These are phyloP conservation scores for Colletotrichum salicis DNA, from an alignment of 2,329 filamentous ascomycete species.

Conservation along the genomic window DNA sequence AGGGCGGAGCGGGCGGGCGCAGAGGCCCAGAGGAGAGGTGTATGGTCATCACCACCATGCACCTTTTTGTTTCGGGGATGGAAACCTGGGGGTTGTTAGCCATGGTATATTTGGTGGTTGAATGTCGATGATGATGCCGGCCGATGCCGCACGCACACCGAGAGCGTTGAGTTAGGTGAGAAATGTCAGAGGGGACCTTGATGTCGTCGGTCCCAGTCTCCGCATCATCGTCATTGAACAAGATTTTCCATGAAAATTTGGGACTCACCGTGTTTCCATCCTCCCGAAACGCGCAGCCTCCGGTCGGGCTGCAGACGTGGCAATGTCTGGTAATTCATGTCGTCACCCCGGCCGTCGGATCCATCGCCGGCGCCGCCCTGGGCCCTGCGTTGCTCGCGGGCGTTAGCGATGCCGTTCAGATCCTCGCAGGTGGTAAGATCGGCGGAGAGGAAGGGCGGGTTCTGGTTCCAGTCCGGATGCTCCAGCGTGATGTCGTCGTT, in stretches of 20 bases:
- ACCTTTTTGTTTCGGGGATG: slow-evolving; percentile 35
- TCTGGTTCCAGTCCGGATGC: slow-evolving; percentile 65
- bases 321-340: slow-evolving; percentile 36
- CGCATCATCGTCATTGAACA: background rate
- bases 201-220: background rate
- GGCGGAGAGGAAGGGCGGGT: slow-evolving; percentile 58
- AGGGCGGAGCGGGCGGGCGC: slow-evolving; percentile 42
- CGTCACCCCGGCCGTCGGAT: slow-evolving; percentile 26
- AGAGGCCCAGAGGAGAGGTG: slow-evolving; percentile 43
- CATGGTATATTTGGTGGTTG: no score
- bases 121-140: background rate
- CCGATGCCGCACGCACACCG: background rate
- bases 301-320: slow-evolving; percentile 32
- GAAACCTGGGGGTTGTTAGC: slow-evolving; percentile 2
- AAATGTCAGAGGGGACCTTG: background rate
- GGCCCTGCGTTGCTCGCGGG: slow-evolving; percentile 54
- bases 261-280: slow-evolving; percentile 30
- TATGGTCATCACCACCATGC: slow-evolving; percentile 54
- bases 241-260: no score
- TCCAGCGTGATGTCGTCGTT: slow-evolving; percentile 60
- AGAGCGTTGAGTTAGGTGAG: background rate
- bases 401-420: slow-evolving; percentile 65
- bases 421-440: slow-evolving; percentile 65
- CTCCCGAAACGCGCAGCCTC: slow-evolving; percentile 33
- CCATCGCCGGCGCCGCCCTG: slow-evolving; percentile 45